A percentile compares a stretch with the other conserved stretches of the same genome.
phyloP scores from a whole-genome alignment of 768 basidiomycete species.

The Tulasnella calospora region DNA sequence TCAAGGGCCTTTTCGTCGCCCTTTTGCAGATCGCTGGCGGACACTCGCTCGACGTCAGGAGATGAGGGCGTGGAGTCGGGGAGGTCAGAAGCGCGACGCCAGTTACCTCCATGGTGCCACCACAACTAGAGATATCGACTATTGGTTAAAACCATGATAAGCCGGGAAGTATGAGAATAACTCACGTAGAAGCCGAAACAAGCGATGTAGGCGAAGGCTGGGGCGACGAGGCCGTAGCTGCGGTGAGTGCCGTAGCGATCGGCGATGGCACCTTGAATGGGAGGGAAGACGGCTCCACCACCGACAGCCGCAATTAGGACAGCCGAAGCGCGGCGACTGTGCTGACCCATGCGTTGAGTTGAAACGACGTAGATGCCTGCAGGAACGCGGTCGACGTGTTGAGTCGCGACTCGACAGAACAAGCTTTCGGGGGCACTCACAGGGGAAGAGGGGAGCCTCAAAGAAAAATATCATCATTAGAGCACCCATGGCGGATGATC shows the following conservation, averaged over 20 bases:
- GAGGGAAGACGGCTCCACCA: constrained; percentile 25
- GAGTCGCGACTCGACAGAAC: neutral
- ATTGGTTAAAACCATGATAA: neutral
- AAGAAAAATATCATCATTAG: constrained; percentile 33
- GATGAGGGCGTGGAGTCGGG: neutral
- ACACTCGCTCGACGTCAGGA: neutral
- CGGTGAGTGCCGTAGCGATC: constrained; percentile 12
- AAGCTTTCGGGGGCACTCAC: neutral
- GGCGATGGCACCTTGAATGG: constrained; percentile 21
- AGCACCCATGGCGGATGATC: constrained; percentile 54
- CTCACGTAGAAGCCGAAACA: constrained; percentile 6
- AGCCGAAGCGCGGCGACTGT: constrained; percentile 16
- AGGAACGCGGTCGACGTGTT: neutral
- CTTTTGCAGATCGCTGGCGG: neutral
- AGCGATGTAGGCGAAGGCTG: constrained; percentile 18
- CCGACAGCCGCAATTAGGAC: constrained; percentile 10
- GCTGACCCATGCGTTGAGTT: constrained; percentile 13
- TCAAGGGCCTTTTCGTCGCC: neutral
- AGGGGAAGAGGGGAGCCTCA: constrained; percentile 11
- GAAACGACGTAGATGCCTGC: constrained; percentile 20
- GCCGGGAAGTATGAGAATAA: neutral
- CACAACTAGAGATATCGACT: neutral
- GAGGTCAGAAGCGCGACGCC: neutral
- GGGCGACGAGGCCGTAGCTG: constrained; percentile 14
- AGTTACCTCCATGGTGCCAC: constrained; percentile 13